A percentile compares a stretch with the other conserved stretches of the same genome.
Evolutionary conservation across 2,329 filamentous ascomycete species (phyloP).

Genomic region (Mycosphaerella sp.): DNA sequence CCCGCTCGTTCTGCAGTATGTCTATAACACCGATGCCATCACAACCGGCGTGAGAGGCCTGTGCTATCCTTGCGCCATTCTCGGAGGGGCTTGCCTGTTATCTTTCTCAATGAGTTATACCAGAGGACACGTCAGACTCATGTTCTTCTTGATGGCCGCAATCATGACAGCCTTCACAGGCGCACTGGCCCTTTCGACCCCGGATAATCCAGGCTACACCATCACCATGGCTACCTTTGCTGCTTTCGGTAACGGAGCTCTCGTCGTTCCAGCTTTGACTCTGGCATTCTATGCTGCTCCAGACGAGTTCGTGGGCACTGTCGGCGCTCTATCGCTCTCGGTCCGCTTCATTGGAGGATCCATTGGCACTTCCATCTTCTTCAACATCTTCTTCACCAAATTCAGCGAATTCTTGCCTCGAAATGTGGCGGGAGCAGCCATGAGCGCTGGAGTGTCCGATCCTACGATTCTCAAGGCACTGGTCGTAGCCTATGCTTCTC

Average conservation of each 20-base stretch:
- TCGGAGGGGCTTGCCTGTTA: slow-evolving; percentile 53
- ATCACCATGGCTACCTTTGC: slow-evolving; percentile 52
- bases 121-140: slow-evolving; percentile 52
- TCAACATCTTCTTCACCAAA: slow-evolving; percentile 46
- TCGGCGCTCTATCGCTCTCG: slow-evolving; percentile 59
- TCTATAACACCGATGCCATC: slow-evolving; percentile 57
- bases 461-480: slow-evolving; percentile 9
- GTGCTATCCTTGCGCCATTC: slow-evolving; percentile 57
- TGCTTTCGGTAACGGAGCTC: slow-evolving; percentile 58
- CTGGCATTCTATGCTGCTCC: slow-evolving; percentile 58
- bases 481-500: slow-evolving; percentile 16
- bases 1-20: slow-evolving; percentile 57
- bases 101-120: slow-evolving; percentile 52
- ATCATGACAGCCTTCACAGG: slow-evolving; percentile 56
- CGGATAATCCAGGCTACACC: slow-evolving; percentile 23
- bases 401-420: slow-evolving; percentile 46
- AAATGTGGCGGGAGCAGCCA: slow-evolving; percentile 43
- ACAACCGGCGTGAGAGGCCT: slow-evolving; percentile 57
- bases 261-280: slow-evolving; percentile 59
- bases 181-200: slow-evolving; percentile 23
- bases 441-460: slow-evolving; percentile 21
- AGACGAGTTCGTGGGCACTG: slow-evolving; percentile 61
- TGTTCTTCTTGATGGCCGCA: slow-evolving; percentile 53
- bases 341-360: slow-evolving; percentile 61
- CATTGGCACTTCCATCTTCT: slow-evolving; percentile 45